Evolutionary conservation across 1,139 yeast species (phyloP).

Genomic region (Tardiomyces digboiensis): DNA sequence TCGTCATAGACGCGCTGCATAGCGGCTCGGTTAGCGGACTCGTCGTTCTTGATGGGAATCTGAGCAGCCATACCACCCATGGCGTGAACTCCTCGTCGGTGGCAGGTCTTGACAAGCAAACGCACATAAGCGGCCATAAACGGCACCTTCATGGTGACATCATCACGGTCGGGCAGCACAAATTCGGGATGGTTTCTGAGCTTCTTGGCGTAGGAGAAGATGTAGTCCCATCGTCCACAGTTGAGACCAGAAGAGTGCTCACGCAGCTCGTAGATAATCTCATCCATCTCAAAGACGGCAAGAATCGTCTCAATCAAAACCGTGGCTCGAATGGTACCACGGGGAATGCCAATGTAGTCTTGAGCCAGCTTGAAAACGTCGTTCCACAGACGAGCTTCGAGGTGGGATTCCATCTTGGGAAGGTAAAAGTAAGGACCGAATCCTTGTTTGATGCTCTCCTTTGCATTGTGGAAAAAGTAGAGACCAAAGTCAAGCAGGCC

Average conservation of each 20-base stretch:
- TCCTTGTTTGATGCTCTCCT: conserved; percentile 49
- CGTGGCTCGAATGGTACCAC: conserved; percentile 74
- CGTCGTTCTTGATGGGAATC: conserved; percentile 65
- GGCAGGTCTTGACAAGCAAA: conserved; percentile 60
- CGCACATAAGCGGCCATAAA: conserved; percentile 66
- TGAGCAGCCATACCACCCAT: conserved; percentile 87
- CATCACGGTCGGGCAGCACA: conserved; percentile 62
- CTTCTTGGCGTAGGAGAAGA: conserved; percentile 62
- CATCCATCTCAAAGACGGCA: conserved; percentile 77
- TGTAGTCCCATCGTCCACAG: conserved; percentile 82
- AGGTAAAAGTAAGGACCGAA: conserved; percentile 71
- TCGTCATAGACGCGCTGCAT: conserved; percentile 66
- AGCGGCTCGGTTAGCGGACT: conserved; percentile 52
- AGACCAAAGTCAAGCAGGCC: conserved; percentile 71
- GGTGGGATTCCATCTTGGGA: conserved; percentile 75
- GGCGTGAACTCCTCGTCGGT: conserved; percentile 67
- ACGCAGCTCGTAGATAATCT: conserved; percentile 65
- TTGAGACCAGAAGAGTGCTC: conserved; percentile 69
- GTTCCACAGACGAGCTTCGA: conserved; percentile 74
- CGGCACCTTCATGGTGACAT: conserved; percentile 67
- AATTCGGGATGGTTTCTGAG: conserved; percentile 55
- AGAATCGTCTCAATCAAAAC: conserved; percentile 69
- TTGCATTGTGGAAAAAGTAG: conserved; percentile 67
- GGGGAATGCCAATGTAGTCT: conserved; percentile 53
- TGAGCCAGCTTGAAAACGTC: conserved; percentile 63